Evolutionary conservation across 2,329 filamentous ascomycete genomes (phyloP).

Genomic region (Monilinia aucupariae): DNA sequence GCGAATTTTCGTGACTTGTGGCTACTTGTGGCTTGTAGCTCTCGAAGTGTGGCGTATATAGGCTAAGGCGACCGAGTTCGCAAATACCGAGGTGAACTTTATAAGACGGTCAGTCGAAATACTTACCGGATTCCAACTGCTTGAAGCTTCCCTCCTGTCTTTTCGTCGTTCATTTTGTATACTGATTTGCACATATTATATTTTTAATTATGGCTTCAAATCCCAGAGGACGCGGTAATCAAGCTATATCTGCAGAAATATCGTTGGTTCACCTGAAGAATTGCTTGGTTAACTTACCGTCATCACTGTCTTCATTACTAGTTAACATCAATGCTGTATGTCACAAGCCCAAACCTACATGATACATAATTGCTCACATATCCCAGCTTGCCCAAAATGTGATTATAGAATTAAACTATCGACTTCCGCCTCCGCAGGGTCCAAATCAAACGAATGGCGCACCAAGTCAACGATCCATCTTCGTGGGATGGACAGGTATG

Average conservation of each 20-base stretch:
- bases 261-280: slow-evolving; percentile 84
- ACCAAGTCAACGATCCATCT: slow-evolving; percentile 63
- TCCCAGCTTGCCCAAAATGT: slow-evolving; percentile 86
- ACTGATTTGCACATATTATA: slow-evolving; percentile 8
- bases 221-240: slow-evolving; percentile 42
- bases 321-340: slow-evolving; percentile 85
- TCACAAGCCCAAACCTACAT: slow-evolving; percentile 17
- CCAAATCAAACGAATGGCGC: slow-evolving; percentile 43
- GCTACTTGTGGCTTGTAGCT: slow-evolving; percentile 9
- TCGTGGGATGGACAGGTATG: slow-evolving; percentile 96
- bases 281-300: slow-evolving; percentile 88
- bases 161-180: neutral
- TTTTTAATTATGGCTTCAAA: slow-evolving; percentile 26
- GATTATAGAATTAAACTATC: slow-evolving; percentile 82
- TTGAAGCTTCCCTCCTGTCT: neutral
- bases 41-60: neutral
- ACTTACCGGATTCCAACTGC: neutral
- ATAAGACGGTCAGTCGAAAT: slow-evolving; percentile 3
- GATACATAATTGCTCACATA: slow-evolving; percentile 2
- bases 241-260: slow-evolving; percentile 72
- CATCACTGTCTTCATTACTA: slow-evolving; percentile 75
- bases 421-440: slow-evolving; percentile 48
- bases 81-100: slow-evolving; percentile 11
- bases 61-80: neutral
- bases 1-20: slow-evolving; percentile 12